Evolutionary conservation across 2,329 filamentous ascomycete genomes (phyloP).

Genomic region (Arthrobotrys musiformis): DNA sequence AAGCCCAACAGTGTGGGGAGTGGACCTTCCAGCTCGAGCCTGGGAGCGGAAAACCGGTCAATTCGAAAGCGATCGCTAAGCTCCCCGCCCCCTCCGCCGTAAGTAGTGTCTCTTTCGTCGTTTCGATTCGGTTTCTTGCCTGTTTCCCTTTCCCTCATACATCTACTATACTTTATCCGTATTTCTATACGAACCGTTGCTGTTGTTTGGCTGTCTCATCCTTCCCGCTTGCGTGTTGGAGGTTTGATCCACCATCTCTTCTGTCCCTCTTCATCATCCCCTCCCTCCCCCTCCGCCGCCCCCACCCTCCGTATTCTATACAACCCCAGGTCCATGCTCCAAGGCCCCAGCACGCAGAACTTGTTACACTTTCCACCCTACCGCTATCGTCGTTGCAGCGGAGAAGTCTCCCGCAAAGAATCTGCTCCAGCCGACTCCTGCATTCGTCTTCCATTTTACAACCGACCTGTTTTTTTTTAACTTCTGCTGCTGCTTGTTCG

Average conservation of each 20-base stretch:
- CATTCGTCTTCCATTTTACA: neutral
- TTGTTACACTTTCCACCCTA: too few species aligned
- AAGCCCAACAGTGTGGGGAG: constrained; percentile 32
- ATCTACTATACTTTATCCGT: neutral
- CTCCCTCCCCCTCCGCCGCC: neutral
- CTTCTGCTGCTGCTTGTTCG: constrained; percentile 5
- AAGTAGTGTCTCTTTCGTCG: constrained; percentile 43
- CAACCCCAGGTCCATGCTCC: constrained; percentile 22
- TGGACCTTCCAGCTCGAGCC: constrained; percentile 35
- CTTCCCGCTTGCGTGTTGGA: constrained; percentile 2
- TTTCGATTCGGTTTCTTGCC: neutral
- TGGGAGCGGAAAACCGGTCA: constrained; percentile 32
- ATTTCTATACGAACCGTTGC: neutral
- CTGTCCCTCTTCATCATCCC: neutral
- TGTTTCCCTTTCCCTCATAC: neutral
- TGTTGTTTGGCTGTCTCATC: neutral
- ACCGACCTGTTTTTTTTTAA: constrained; percentile 14
- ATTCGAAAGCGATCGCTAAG: constrained; percentile 57
- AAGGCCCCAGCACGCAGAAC: too few species aligned
- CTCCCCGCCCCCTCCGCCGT: constrained; percentile 60
- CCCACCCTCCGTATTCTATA: neutral
- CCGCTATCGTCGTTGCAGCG: too few species aligned
- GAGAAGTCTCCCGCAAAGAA: too few species aligned
- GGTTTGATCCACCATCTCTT: neutral
- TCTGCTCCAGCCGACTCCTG: neutral